Evolutionary conservation across 1,284 basidiomycete species (phyloP), one percentile per base, ranked within the genome.

Genomic region (Papiliotrema terrestris): DNA sequence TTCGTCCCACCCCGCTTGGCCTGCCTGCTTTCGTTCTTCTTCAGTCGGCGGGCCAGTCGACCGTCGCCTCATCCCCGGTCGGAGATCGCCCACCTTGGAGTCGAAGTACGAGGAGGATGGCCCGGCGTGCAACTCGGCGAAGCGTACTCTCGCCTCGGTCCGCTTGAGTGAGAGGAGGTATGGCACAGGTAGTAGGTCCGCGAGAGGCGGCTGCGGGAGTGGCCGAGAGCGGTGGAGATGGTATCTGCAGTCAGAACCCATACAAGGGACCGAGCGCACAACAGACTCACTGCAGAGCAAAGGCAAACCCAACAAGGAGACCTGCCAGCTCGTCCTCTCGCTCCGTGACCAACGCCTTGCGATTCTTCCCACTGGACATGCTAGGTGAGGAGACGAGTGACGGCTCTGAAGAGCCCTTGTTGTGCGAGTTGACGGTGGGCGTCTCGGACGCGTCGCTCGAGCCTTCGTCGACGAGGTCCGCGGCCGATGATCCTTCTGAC

Each of bases 61-160:
- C 36, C 68, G 37, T 35, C 67, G 53, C 20, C 64, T 45, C 11
- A 71, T 19, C 25, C 64, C 66, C 1, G 69, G 66, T 37, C 63
- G 59, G 11, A 29, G 17, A 9, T 22, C 9, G 20, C 51, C 52
- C 19, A 54, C 51, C 1, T 36, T 36, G 36, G 19, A 8, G 51
- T 43, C 19, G 13, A 41, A 38, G 17, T 20, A 25, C n/a, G 51
- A 25, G 17, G 39, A 20, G 6, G 59, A 57, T 5, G 70, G 71
- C 4, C 69, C 71, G 8, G 65, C 63, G 47, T 71, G 71, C 20
- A 60, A 47, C 15, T 69, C 67, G 3, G 72, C 71, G 51, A 75
- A 76, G 11, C 74, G 61, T 1, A 74, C 74, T 11, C 73, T 63
- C 1, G 73, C 68, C 41, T 74, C 73, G 3, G 73, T 75, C 9